A percentile compares a stretch with the other conserved stretches of the same genome.
Conservation (phyloP, 192 early-diverging fungal genomes). For the Globomyces pollinis-pini region DNA sequence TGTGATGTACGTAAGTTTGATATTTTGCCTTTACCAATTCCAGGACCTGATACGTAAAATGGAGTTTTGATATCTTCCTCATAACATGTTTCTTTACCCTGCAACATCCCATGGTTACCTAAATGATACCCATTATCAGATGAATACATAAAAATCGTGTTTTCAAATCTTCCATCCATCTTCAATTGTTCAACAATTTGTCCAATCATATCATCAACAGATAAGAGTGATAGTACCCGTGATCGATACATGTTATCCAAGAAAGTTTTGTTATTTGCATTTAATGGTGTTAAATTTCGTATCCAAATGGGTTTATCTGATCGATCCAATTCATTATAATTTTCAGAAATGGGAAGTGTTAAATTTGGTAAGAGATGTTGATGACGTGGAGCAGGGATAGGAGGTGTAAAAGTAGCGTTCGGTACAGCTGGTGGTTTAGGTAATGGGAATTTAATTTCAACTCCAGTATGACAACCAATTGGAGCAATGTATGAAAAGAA, state of each 20-base stretch:
- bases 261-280: slow-evolving; percentile 20
- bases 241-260: slow-evolving; percentile 32
- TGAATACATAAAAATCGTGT: slow-evolving; percentile 35
- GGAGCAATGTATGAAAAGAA: slow-evolving; percentile 48
- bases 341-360: slow-evolving; percentile 46
- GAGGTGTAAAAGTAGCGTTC: slow-evolving; percentile 27
- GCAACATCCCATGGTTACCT: slow-evolving; percentile 50
- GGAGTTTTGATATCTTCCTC: slow-evolving; percentile 57
- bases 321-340: slow-evolving; percentile 45
- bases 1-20: slow-evolving; percentile 42
- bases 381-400: slow-evolving; percentile 54
- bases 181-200: slow-evolving; percentile 42
- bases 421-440: neutral
- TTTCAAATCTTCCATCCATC: slow-evolving; percentile 44
- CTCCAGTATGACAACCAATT: slow-evolving; percentile 53
- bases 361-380: slow-evolving; percentile 42
- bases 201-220: slow-evolving; percentile 57
- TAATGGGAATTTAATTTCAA: slow-evolving; percentile 14
- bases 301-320: slow-evolving; percentile 48
- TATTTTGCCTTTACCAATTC: slow-evolving; percentile 37
- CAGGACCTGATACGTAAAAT: slow-evolving; percentile 49
- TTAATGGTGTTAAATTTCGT: slow-evolving; percentile 33
- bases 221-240: slow-evolving; percentile 44
- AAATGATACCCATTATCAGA: slow-evolving; percentile 66
- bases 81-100: slow-evolving; percentile 48